Percentiles rank a stretch among this genome's conserved stretches.
Evolutionary conservation across 495 filamentous ascomycete genomes (phyloP).

Genomic region (Xeromyces bisporus): DNA sequence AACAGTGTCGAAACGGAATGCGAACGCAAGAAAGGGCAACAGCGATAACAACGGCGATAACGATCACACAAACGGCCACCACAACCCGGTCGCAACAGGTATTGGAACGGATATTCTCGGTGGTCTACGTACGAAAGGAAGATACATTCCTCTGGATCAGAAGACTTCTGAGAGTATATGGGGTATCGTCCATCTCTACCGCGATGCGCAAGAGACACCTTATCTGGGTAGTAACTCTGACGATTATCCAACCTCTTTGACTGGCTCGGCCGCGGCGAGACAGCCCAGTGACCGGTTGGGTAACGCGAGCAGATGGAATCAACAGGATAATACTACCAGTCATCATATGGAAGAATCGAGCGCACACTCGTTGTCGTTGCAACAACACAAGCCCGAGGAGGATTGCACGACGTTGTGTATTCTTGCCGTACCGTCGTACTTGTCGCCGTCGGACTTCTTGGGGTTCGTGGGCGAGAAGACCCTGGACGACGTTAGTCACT

Average conservation of each 20-base stretch:
- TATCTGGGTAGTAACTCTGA: conserved; percentile 18
- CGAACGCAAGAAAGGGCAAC: not conserved
- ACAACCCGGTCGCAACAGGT: conserved; percentile 27
- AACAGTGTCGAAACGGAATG: conserved; percentile 3
- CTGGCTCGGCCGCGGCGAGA: conserved; percentile 24
- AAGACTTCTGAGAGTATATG: conserved; percentile 72
- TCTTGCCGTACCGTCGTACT: conserved; percentile 83
- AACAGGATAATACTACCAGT: not conserved
- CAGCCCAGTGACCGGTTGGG: conserved; percentile 14
- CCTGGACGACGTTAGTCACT: conserved; percentile 77
- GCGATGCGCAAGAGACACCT: conserved; percentile 63
- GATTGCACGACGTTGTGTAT: conserved; percentile 87
- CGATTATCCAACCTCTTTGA: conserved; percentile 24
- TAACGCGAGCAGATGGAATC: conserved; percentile 3
- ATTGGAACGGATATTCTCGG: conserved; percentile 35
- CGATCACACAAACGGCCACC: conserved; percentile 8
- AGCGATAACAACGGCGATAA: not conserved
- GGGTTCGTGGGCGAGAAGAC: conserved; percentile 87
- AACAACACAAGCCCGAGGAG: conserved; percentile 23
- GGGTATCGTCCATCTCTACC: conserved; percentile 87
- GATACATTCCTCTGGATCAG: conserved; percentile 55
- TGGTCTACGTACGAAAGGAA: conserved; percentile 54
- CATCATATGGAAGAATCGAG: conserved; percentile 3
- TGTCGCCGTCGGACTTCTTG: conserved; percentile 79
- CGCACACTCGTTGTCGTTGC: too few species aligned